phyloP scores from a whole-genome alignment of 2,329 filamentous ascomycete species.

The Talaromyces rugulosus region DNA sequence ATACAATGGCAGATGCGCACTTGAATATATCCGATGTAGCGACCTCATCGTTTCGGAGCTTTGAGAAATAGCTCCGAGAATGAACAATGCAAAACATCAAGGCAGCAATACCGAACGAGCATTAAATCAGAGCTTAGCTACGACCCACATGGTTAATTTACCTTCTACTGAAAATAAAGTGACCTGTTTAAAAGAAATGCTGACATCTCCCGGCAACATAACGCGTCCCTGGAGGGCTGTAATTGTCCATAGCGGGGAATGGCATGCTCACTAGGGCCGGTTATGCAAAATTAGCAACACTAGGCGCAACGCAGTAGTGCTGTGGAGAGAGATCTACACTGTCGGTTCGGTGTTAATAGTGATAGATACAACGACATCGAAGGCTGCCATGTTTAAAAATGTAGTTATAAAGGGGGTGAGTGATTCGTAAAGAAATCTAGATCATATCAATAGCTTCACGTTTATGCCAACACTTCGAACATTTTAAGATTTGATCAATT shows the following conservation, averaged over 20 bases:
- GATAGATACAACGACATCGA: background rate
- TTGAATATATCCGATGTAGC: background rate
- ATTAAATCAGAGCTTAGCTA: background rate
- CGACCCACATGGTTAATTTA: background rate
- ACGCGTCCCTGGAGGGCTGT: too few species aligned
- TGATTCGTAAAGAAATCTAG: background rate
- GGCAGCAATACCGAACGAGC: background rate
- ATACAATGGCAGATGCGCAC: background rate
- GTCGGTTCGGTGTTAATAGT: background rate
- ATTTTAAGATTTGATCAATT: background rate
- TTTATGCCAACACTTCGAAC: background rate
- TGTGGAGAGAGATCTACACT: background rate
- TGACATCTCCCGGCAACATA: too few species aligned
- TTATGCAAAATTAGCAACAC: background rate
- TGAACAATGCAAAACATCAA: background rate
- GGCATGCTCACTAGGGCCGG: background rate
- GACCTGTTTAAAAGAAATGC: too few species aligned
- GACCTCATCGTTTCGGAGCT: background rate
- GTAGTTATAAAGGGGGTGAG: background rate
- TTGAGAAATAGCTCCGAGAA: background rate
- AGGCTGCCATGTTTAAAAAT: background rate
- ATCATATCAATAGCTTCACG: background rate
- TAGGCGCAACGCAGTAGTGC: background rate
- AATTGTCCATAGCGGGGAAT: background rate
- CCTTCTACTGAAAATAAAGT: background rate